phyloP scores from a whole-genome alignment of 2,329 filamentous ascomycete species.

The Sodiomyces alkalinus region DNA sequence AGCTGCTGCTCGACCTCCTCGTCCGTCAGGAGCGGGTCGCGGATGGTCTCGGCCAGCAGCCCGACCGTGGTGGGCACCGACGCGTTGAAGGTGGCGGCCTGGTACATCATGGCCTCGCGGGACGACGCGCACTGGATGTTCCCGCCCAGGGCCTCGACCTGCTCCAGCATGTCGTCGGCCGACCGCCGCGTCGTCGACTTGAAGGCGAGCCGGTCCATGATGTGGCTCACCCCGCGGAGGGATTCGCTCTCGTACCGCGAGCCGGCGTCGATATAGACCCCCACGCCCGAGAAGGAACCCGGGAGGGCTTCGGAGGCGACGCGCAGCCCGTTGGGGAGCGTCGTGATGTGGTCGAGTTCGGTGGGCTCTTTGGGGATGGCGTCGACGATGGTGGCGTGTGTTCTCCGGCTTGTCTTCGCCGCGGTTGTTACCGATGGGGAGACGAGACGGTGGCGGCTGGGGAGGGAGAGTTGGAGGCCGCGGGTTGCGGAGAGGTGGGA shows the following conservation, averaged over 20 bases:
- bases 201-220: slow-evolving; percentile 90
- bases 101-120: slow-evolving; percentile 95
- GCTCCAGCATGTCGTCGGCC: slow-evolving; percentile 75
- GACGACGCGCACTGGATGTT: slow-evolving; percentile 97
- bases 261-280: slow-evolving; percentile 89
- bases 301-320: slow-evolving; percentile 91
- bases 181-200: slow-evolving; percentile 64
- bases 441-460: slow-evolving; percentile 2
- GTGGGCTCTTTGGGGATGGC: slow-evolving; percentile 46
- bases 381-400: slow-evolving; percentile 6
- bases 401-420: slow-evolving; percentile 1
- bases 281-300: slow-evolving; percentile 86
- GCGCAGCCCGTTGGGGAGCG: slow-evolving; percentile 79
- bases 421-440: too few species aligned
- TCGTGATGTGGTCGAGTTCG: slow-evolving; percentile 77
- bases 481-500: neutral
- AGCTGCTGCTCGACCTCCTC: slow-evolving; percentile 79
- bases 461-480: slow-evolving; percentile 1
- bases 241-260: slow-evolving; percentile 83
- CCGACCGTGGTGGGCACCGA: slow-evolving; percentile 71
- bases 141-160: slow-evolving; percentile 75
- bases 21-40: slow-evolving; percentile 69
- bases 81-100: slow-evolving; percentile 92
- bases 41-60: slow-evolving; percentile 85
- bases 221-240: slow-evolving; percentile 82